These are phyloP conservation scores for Citrus hindsii DNA, from an alignment of 345 rosid species.

Conservation along the genomic window DNA sequence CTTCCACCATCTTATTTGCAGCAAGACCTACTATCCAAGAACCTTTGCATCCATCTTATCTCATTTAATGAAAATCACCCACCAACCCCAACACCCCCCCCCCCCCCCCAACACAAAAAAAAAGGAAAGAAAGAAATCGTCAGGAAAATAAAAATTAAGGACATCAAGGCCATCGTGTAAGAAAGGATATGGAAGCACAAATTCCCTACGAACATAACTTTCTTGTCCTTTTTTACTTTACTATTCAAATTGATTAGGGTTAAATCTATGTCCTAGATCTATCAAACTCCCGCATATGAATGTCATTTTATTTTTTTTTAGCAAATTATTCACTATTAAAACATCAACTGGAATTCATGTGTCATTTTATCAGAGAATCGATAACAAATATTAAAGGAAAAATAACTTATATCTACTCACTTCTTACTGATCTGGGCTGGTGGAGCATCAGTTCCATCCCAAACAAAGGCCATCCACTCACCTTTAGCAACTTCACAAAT, in stretches of 20 bases:
- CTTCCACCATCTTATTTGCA: too few species aligned
- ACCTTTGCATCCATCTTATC: too few species aligned
- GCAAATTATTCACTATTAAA: background rate
- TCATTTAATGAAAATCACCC: background rate
- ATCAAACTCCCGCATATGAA: background rate
- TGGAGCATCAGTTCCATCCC: constrained; percentile 91
- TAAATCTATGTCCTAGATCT: background rate
- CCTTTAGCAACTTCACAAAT: constrained; percentile 31
- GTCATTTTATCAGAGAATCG: background rate
- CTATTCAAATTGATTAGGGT: background rate
- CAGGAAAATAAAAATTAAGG: background rate
- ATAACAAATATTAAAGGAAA: background rate
- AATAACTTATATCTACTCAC: constrained; percentile 39
- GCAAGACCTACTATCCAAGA: too few species aligned
- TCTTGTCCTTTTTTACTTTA: background rate
- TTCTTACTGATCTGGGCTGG: constrained; percentile 35
- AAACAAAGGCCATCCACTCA: constrained; percentile 44
- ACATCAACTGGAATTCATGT: background rate
- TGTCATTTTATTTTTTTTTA: background rate
- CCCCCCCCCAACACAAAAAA: background rate
- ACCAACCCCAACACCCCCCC: background rate
- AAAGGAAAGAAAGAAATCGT: too few species aligned
- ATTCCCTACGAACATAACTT: background rate
- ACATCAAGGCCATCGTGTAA: background rate
- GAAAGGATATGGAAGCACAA: background rate